Evolutionary conservation across 2,329 filamentous ascomycete species (phyloP).

Genomic region (Sporothrix sp.): DNA sequence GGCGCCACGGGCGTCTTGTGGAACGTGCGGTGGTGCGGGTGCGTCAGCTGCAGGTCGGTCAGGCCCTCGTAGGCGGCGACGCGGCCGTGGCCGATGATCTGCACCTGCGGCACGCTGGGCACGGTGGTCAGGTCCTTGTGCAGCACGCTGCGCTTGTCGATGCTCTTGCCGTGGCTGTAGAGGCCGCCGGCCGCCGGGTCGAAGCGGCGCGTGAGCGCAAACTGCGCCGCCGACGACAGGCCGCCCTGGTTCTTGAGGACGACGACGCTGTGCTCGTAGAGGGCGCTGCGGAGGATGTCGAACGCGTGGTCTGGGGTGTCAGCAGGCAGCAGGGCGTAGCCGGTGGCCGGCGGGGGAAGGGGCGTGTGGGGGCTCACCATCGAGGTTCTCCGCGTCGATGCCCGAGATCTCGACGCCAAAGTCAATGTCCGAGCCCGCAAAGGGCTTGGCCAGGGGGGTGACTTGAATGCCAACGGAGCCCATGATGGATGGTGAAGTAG

Average conservation of each 20-base stretch:
- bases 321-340: neutral
- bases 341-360: too few species aligned
- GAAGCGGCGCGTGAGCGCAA: slow-evolving; percentile 61
- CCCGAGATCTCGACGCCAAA: slow-evolving; percentile 52
- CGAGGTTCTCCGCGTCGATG: slow-evolving; percentile 50
- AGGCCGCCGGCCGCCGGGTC: slow-evolving; percentile 47
- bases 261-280: slow-evolving; percentile 60
- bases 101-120: slow-evolving; percentile 66
- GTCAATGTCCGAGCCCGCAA: slow-evolving; percentile 28
- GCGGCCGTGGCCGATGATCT: slow-evolving; percentile 68
- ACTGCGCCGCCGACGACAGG: slow-evolving; percentile 59
- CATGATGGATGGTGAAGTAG: neutral
- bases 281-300: slow-evolving; percentile 48
- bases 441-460: slow-evolving; percentile 9
- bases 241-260: slow-evolving; percentile 59
- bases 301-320: slow-evolving; percentile 50
- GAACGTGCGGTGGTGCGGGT: slow-evolving; percentile 70
- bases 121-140: slow-evolving; percentile 76
- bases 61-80: slow-evolving; percentile 61
- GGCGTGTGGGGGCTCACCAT: too few species aligned
- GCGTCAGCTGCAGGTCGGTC: slow-evolving; percentile 54
- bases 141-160: slow-evolving; percentile 57
- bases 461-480: slow-evolving; percentile 12
- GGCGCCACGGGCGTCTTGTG: slow-evolving; percentile 53
- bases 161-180: slow-evolving; percentile 70